phyloP scores from a whole-genome alignment of 768 basidiomycete species.

The Suillus paluster region DNA sequence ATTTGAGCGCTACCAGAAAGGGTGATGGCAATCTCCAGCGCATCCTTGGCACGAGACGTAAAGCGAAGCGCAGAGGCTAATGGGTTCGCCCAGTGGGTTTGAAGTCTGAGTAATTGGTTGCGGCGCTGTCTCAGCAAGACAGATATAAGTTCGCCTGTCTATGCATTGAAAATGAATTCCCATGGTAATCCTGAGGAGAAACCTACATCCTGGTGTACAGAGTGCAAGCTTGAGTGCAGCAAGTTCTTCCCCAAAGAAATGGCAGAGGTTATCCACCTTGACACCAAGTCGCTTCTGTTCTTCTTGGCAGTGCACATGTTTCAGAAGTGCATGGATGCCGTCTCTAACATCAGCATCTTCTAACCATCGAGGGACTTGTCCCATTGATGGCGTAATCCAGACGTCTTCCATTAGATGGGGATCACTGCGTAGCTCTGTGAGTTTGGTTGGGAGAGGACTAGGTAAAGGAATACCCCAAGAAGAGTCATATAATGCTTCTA shows the following conservation, averaged over 20 bases:
- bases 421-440: slow-evolving; percentile 1
- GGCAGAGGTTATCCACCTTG: slow-evolving; percentile 40
- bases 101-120: slow-evolving; percentile 19
- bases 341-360: slow-evolving; percentile 33
- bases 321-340: slow-evolving; percentile 36
- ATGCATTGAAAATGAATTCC: background rate
- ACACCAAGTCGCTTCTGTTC: slow-evolving; percentile 27
- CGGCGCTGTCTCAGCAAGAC: slow-evolving; percentile 6
- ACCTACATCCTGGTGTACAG: slow-evolving; percentile 15
- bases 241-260: slow-evolving; percentile 39
- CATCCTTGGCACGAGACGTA: slow-evolving; percentile 13
- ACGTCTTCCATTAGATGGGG: slow-evolving; percentile 41
- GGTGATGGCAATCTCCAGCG: slow-evolving; percentile 1
- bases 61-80: slow-evolving; percentile 14
- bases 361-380: slow-evolving; percentile 34
- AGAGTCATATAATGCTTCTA: background rate
- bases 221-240: slow-evolving; percentile 24
- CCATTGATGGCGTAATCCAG: slow-evolving; percentile 31
- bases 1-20: slow-evolving; percentile 2
- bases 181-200: background rate
- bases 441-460: background rate
- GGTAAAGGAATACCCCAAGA: slow-evolving; percentile 1
- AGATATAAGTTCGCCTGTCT: background rate
- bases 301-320: slow-evolving; percentile 33
- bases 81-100: slow-evolving; percentile 22